Evolutionary conservation across 441 rosid genomes (phyloP).

Genomic region (Eutrema salsugineum): DNA sequence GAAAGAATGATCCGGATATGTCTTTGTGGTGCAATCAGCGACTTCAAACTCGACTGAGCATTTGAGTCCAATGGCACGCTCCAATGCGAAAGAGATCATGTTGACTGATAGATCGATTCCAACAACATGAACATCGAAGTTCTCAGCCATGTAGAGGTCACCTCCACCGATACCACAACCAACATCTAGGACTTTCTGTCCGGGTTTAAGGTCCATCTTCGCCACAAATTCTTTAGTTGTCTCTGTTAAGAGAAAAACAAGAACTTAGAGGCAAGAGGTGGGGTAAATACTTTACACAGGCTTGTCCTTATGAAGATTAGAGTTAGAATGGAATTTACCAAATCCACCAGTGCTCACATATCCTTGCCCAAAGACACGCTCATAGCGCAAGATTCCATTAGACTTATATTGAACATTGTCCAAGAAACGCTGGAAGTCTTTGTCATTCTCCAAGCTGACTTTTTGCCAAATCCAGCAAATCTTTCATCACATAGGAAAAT

Average conservation of each 20-base stretch:
- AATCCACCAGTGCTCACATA: conserved; percentile 97
- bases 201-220: conserved; percentile 78
- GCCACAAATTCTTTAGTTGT: conserved; percentile 95
- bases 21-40: conserved; percentile 86
- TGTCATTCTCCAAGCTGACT: conserved; percentile 68
- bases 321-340: conserved; percentile 40
- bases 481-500: conserved; percentile 40
- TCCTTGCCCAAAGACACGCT: conserved; percentile 89
- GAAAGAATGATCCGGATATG: conserved; percentile 62
- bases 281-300: not conserved
- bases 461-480: conserved; percentile 98
- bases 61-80: conserved; percentile 88
- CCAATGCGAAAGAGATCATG: conserved; percentile 94
- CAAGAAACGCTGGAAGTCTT: conserved; percentile 91
- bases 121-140: conserved; percentile 78
- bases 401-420: conserved; percentile 90
- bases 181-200: conserved; percentile 96
- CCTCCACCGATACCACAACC: conserved; percentile 99
- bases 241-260: conserved; percentile 45
- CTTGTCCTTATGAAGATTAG: not conserved
- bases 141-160: conserved; percentile 95
- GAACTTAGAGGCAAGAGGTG: not conserved
- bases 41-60: conserved; percentile 95
- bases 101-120: conserved; percentile 96
- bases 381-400: conserved; percentile 84